A percentile compares a stretch with the other conserved stretches of the same genome.
Conservation (phyloP, 2,329 filamentous ascomycete species). For the Colletotrichum noveboracense region DNA sequence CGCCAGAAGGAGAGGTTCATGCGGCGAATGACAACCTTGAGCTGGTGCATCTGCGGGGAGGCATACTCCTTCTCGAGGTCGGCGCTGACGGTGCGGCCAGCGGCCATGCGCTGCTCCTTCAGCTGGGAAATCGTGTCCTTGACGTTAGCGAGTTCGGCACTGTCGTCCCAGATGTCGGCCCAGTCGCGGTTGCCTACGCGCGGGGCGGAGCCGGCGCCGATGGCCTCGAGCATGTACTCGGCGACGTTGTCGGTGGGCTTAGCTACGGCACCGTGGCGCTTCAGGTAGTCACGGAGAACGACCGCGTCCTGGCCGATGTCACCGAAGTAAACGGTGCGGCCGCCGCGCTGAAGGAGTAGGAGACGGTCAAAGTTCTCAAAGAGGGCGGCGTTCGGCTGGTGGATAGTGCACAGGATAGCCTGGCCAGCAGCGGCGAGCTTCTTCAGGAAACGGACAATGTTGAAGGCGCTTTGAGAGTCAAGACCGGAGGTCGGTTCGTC, state of each 20-base stretch:
- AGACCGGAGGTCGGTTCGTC: conserved; percentile 82
- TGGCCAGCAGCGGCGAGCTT: conserved; percentile 82
- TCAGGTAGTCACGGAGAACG: conserved; percentile 69
- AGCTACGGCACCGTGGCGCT: conserved; percentile 64
- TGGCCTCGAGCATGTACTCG: conserved; percentile 87
- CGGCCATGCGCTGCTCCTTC: conserved; percentile 62
- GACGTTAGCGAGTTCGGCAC: conserved; percentile 69
- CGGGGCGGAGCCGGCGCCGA: conserved; percentile 75
- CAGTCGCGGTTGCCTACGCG: conserved; percentile 79
- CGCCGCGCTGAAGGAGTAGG: conserved; percentile 78
- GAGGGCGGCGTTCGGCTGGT: conserved; percentile 84
- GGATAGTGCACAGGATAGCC: conserved; percentile 89
- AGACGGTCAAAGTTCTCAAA: conserved; percentile 91
- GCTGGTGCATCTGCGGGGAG: conserved; percentile 79
- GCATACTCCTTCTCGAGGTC: conserved; percentile 78
- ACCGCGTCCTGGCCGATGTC: conserved; percentile 79
- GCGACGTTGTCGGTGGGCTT: conserved; percentile 62
- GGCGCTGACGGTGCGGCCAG: conserved; percentile 47
- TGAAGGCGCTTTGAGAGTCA: conserved; percentile 74
- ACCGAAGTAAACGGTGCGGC: conserved; percentile 85
- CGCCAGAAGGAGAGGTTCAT: conserved; percentile 85
- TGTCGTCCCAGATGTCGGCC: conserved; percentile 80
- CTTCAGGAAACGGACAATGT: conserved; percentile 78
- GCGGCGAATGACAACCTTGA: conserved; percentile 74
- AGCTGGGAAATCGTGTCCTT: conserved; percentile 72